Conservation (phyloP, 208 protist species). For the Trypanosoma theileri region DNA sequence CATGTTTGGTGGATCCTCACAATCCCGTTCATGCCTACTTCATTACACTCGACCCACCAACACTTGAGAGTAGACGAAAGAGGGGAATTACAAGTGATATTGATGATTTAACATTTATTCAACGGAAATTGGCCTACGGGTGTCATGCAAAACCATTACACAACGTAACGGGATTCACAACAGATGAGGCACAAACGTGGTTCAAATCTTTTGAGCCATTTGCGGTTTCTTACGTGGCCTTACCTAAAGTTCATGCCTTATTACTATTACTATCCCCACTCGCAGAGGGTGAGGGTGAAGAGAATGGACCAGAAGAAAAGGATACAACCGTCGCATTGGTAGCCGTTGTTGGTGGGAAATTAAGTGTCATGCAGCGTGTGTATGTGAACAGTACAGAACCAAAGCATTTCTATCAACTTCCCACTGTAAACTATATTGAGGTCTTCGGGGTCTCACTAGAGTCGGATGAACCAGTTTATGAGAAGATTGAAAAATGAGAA, state of each 20-base stretch:
- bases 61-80: slow-evolving; percentile 46
- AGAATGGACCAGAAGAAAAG: neutral
- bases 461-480: slow-evolving; percentile 53
- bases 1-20: slow-evolving; percentile 36
- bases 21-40: slow-evolving; percentile 75
- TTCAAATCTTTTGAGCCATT: slow-evolving; percentile 39
- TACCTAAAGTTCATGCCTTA: slow-evolving; percentile 51
- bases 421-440: slow-evolving; percentile 78
- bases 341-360: slow-evolving; percentile 35
- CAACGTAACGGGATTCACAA: neutral
- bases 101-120: slow-evolving; percentile 66
- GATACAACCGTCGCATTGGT: slow-evolving; percentile 52
- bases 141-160: slow-evolving; percentile 38
- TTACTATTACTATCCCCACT: slow-evolving; percentile 43
- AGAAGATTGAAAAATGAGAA: slow-evolving; percentile 36
- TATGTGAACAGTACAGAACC: slow-evolving; percentile 77
- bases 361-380: slow-evolving; percentile 57
- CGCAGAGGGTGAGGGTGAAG: slow-evolving; percentile 2
- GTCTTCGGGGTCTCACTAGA: slow-evolving; percentile 58
- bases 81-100: slow-evolving; percentile 41
- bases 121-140: slow-evolving; percentile 79
- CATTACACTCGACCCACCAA: slow-evolving; percentile 64
- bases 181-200: slow-evolving; percentile 27
- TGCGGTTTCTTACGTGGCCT: slow-evolving; percentile 64
- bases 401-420: slow-evolving; percentile 77